Evolutionary conservation across 805 yeast species (phyloP).

Genomic region (Starmera dryadoides): DNA sequence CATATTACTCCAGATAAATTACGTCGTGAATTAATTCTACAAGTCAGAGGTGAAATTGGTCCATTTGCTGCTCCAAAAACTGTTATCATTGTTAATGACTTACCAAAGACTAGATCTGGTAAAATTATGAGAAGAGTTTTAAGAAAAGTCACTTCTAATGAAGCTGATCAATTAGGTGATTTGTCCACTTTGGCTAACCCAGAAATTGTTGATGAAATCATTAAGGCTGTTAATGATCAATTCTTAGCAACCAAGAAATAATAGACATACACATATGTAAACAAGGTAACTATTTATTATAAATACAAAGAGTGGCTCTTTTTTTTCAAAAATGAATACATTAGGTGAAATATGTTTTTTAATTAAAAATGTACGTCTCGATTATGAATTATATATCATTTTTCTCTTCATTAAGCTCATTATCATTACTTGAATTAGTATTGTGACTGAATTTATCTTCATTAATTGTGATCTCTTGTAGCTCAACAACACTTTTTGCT

Average conservation of each 20-base stretch:
- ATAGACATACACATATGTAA: background rate
- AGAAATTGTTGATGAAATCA: conserved; percentile 59
- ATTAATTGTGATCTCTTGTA: too few relatives aligned
- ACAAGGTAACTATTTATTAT: background rate
- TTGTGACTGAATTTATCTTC: too few relatives aligned
- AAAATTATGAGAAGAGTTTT: conserved; percentile 83
- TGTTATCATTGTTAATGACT: conserved; percentile 64
- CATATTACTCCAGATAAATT: conserved; percentile 2
- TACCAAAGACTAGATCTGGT: conserved; percentile 84
- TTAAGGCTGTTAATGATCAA: conserved; percentile 36
- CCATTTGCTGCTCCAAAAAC: conserved; percentile 83
- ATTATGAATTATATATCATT: too few relatives aligned
- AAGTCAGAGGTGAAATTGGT: conserved; percentile 74
- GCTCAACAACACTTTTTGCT: background rate
- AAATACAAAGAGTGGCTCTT: background rate
- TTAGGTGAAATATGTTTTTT: too few relatives aligned
- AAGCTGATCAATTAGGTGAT: conserved; percentile 78
- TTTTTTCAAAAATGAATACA: too few relatives aligned
- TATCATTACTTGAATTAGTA: too few relatives aligned
- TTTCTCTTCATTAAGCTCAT: background rate
- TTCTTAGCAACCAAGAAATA: conserved; percentile 1
- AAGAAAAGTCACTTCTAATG: conserved; percentile 68
- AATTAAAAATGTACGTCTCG: too few relatives aligned
- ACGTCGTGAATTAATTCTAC: conserved; percentile 43
- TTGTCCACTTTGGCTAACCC: conserved; percentile 74